Evolutionary conservation across 2,329 filamentous ascomycete genomes (phyloP).

Genomic region (Talaromyces verruculosus): DNA sequence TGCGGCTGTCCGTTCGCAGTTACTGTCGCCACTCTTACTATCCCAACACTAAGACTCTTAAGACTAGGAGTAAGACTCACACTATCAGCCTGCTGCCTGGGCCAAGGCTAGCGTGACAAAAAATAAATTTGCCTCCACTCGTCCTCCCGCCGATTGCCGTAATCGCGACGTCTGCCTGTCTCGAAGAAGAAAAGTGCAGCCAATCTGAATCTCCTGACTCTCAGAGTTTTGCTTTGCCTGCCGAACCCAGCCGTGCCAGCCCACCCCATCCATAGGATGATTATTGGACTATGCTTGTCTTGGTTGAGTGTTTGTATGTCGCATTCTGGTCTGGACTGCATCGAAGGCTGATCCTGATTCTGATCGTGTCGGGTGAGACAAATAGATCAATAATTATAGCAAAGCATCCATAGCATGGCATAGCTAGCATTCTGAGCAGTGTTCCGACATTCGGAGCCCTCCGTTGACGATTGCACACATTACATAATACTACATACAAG

Average conservation of each 20-base stretch:
- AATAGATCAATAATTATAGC: not conserved
- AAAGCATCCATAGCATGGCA: not conserved
- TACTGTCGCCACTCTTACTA: not conserved
- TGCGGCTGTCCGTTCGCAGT: constrained; percentile 6
- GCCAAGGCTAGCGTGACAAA: not conserved
- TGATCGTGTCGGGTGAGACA: constrained; percentile 6
- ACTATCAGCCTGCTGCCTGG: not conserved
- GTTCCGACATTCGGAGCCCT: not conserved
- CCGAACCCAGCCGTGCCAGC: constrained; percentile 12
- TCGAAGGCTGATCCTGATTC: constrained; percentile 4
- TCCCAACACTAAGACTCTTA: not conserved
- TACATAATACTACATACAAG: not conserved
- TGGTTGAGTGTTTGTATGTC: not conserved
- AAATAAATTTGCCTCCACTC: constrained; percentile 6
- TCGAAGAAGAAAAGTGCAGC: constrained; percentile 7
- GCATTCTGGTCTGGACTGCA: constrained; percentile 12
- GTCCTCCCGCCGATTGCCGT: constrained; percentile 7
- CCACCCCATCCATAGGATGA: not conserved
- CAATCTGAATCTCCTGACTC: constrained; percentile 9
- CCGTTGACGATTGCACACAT: not conserved
- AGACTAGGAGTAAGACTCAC: not conserved
- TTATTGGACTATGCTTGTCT: not conserved
- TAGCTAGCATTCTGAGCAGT: not conserved
- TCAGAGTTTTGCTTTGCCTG: constrained; percentile 8
- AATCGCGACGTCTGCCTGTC: constrained; percentile 6